phyloP scores from a whole-genome alignment of 768 basidiomycete genomes.

The Termitomyces sp. region DNA sequence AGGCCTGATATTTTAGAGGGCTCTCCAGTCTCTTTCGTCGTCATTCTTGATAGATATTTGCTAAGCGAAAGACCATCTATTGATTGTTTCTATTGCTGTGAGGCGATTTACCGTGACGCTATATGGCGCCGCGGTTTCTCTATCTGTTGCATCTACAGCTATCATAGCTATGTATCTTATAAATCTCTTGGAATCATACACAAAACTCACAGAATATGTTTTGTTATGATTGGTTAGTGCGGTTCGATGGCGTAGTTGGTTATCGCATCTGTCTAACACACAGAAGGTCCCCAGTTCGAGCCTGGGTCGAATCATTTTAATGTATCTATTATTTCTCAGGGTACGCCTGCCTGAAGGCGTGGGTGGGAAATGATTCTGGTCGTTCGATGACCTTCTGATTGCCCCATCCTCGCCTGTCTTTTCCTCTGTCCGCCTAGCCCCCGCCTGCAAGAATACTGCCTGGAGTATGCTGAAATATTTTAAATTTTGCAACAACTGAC shows the following conservation, averaged over 20 bases:
- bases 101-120: too few relatives aligned
- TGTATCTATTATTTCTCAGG: background rate
- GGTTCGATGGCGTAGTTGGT: constrained; percentile 75
- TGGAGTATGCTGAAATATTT: constrained; percentile 30
- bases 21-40: too few relatives aligned
- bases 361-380: constrained; percentile 1
- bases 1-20: too few relatives aligned
- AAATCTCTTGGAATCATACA: too few relatives aligned
- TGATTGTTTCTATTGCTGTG: too few relatives aligned
- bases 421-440: constrained; percentile 32
- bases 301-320: constrained; percentile 19
- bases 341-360: background rate
- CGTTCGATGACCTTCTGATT: constrained; percentile 22
- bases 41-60: too few relatives aligned
- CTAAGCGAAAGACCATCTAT: too few relatives aligned
- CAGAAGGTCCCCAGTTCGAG: constrained; percentile 22
- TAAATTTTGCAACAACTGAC: fast-evolving
- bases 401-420: constrained; percentile 2
- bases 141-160: too few relatives aligned
- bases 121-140: too few relatives aligned
- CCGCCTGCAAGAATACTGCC: constrained; percentile 49
- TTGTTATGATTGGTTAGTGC: too few relatives aligned
- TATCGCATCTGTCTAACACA: constrained; percentile 81
- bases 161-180: too few relatives aligned
- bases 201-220: too few relatives aligned